Evolutionary conservation across 768 basidiomycete species (phyloP), one percentile per base, ranked within the genome.

Genomic region (Rhizopogon roseolus): DNA sequence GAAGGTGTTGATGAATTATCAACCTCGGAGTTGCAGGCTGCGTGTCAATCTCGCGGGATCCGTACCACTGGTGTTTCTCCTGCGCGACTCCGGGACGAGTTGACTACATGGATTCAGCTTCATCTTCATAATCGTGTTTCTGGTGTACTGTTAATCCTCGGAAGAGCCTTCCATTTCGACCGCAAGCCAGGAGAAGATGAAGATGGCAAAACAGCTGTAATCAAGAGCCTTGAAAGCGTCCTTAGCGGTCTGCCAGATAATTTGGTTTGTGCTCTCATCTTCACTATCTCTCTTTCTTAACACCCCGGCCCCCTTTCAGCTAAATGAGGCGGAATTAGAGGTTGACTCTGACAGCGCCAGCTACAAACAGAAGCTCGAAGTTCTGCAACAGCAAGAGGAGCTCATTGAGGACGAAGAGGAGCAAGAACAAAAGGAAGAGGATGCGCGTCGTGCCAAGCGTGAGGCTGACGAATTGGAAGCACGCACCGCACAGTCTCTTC

Each of bases 401-500:
- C 91, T 99, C 57, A 99, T 99, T 66, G 95, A 99, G 66, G 97
- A 99, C 68, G 97, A 99, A 72, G 85, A 94, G 59, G 97, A 98
- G 67, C 97, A 99, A 70, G 97, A 99, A 58, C 87, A 95, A 71
- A 89, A 94, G 73, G 92, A 93, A 67, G 90, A 93, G 67, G 85
- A 90, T 66, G 89, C 92, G n/a, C 86, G 93, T 40, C 87, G 90
- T 53, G 88, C 86, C 42, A 85, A 85, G 66, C 84, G 85, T 62
- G 92, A 90, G 69, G 82, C 85, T 22, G 87, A 84, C 58, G 90
- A 93, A 62, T 69, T 80, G 62, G 93, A 93, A 70, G 81, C 88
- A 39, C 83, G 80, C 41, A 78, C 87, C 57, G 95, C 90, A 37
- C 81, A 90, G 61, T 85, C 85, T 19, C 80, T 96, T 50, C 70